Conservation (phyloP, 352 stramenopile genomes). For the Labyrinthula sp. region DNA sequence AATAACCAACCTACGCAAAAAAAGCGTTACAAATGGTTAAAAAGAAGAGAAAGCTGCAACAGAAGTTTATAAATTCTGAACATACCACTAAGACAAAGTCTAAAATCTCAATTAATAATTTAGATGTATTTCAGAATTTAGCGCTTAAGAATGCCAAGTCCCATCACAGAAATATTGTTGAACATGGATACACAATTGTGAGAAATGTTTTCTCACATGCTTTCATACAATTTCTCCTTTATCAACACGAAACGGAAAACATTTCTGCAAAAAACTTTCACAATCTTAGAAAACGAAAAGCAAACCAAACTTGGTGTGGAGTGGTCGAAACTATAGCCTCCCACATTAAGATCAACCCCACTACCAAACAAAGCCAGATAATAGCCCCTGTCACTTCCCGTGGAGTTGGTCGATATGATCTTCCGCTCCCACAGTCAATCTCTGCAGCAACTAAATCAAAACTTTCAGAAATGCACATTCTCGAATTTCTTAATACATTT, state of each 20-base stretch:
- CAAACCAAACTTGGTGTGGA: conserved; percentile 22
- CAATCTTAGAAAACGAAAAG: conserved; percentile 20
- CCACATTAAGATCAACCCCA: conserved; percentile 19
- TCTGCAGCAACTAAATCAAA: conserved; percentile 1
- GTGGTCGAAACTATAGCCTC: conserved; percentile 8
- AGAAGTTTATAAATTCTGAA: too few species aligned
- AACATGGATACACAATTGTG: too few species aligned
- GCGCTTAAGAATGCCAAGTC: too few species aligned
- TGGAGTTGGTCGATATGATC: conserved; percentile 19
- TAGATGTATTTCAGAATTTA: too few species aligned
- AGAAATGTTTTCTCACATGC: too few species aligned
- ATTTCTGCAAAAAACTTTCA: conserved; percentile 2
- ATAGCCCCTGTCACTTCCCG: conserved; percentile 13
- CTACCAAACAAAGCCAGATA: conserved; percentile 1
- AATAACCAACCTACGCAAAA: too few species aligned
- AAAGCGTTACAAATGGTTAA: too few species aligned
- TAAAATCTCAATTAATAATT: too few species aligned
- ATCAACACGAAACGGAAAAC: conserved; percentile 1
- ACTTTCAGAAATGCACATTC: neutral
- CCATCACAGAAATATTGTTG: too few species aligned
- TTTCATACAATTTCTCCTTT: too few species aligned
- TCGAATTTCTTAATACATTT: conserved; percentile 10
- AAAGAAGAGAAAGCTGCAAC: too few species aligned
- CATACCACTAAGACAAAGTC: too few species aligned
- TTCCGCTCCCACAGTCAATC: conserved; percentile 8